A percentile compares a stretch with the other conserved stretches of the same genome.
Evolutionary conservation across 106 monocot species (phyloP).

Genomic region (Apostasia ramifera): DNA sequence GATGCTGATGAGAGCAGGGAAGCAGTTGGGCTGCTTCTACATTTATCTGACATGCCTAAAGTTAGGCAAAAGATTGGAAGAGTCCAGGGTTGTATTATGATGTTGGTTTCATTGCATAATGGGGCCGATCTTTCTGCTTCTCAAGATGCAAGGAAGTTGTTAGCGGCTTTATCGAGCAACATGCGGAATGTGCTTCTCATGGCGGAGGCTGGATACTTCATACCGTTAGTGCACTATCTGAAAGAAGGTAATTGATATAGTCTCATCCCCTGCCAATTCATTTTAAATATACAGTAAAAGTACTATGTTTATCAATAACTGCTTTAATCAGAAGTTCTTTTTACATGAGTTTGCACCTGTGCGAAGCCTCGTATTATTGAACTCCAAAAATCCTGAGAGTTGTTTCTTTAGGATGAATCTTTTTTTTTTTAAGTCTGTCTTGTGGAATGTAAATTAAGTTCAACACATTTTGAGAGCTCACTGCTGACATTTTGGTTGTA

Average conservation of each 20-base stretch:
- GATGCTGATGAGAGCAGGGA: slow-evolving; percentile 61
- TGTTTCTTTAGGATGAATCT: no score
- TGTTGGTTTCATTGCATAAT: slow-evolving; percentile 58
- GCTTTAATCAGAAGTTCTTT: no score
- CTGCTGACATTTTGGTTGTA: no score
- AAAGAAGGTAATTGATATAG: slow-evolving; percentile 53
- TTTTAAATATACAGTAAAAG: slow-evolving; percentile 7
- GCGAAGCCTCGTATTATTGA: no score
- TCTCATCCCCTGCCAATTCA: no score
- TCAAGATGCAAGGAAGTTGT: slow-evolving; percentile 42
- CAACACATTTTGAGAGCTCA: no score
- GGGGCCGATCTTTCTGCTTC: slow-evolving; percentile 45
- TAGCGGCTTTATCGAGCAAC: slow-evolving; percentile 49
- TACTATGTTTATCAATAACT: no score
- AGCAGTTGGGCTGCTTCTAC: slow-evolving; percentile 57
- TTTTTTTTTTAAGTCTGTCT: no score
- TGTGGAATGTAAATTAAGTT: no score
- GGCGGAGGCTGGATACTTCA: slow-evolving; percentile 81
- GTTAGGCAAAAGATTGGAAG: slow-evolving; percentile 75
- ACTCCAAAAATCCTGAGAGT: no score
- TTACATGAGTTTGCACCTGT: no score
- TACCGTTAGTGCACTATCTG: slow-evolving; percentile 49
- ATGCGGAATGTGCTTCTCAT: slow-evolving; percentile 88
- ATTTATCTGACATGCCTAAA: slow-evolving; percentile 27
- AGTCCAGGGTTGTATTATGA: slow-evolving; percentile 68